Conservation (phyloP, 139 green algal species). For the Pycnococcus provasolii region DNA sequence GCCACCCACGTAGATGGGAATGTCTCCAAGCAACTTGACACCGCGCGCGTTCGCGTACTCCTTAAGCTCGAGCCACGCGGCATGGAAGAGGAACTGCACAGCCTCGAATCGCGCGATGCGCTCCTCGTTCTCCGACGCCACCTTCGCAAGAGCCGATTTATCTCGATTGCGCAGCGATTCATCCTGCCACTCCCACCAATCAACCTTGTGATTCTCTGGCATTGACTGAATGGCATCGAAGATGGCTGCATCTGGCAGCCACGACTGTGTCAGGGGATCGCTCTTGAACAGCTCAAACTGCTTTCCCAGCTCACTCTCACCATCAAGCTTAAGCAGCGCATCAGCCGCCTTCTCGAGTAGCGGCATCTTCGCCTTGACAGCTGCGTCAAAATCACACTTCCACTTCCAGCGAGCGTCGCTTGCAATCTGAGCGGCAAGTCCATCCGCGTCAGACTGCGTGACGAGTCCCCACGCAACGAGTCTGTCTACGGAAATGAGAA, state of each 20-base stretch:
- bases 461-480: constrained; percentile 77
- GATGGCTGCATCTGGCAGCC: constrained; percentile 82
- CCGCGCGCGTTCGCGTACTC: constrained; percentile 73
- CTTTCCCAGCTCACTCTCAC: constrained; percentile 22
- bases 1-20: constrained; percentile 87
- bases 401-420: background rate
- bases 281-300: constrained; percentile 43
- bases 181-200: constrained; percentile 89
- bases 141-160: constrained; percentile 26
- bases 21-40: constrained; percentile 88
- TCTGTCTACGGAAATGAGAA: constrained; percentile 76
- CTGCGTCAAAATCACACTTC: constrained; percentile 24
- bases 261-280: constrained; percentile 42
- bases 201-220: constrained; percentile 34
- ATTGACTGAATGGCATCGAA: constrained; percentile 38
- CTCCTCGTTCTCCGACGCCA: constrained; percentile 38
- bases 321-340: constrained; percentile 38
- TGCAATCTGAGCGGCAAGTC: constrained; percentile 38
- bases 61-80: constrained; percentile 67
- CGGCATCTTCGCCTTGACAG: constrained; percentile 48
- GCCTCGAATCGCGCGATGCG: constrained; percentile 77
- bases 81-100: constrained; percentile 90
- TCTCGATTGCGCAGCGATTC: constrained; percentile 32
- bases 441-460: background rate
- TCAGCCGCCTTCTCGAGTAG: constrained; percentile 58